A percentile compares a stretch with the other conserved stretches of the same genome.
These are phyloP conservation scores for Teratosphaeria pseudoeucalypti DNA, from an alignment of 2,329 filamentous ascomycete genomes.

Conservation along the genomic window DNA sequence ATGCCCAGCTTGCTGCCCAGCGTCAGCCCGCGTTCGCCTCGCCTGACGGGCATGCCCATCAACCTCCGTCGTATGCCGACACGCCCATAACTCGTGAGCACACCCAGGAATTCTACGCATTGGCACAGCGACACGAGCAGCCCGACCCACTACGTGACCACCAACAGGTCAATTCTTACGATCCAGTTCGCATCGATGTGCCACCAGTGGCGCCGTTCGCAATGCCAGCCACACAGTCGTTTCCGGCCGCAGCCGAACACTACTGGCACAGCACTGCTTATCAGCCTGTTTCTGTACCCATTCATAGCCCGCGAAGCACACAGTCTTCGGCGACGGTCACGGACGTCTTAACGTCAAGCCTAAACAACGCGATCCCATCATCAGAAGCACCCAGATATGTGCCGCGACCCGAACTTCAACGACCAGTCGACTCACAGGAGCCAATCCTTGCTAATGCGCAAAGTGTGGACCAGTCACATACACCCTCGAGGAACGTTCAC, in stretches of 20 bases:
- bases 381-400: constrained; percentile 3
- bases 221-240: background rate
- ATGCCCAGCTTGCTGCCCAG: background rate
- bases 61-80: background rate
- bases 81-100: background rate
- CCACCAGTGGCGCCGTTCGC: background rate
- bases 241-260: background rate
- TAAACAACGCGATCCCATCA: background rate
- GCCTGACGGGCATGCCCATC: background rate
- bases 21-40: background rate
- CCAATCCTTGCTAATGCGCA: background rate
- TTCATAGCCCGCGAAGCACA: background rate
- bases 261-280: background rate
- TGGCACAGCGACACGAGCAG: background rate
- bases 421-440: constrained; percentile 11
- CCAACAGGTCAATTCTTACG: background rate
- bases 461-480: background rate
- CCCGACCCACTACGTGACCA: background rate
- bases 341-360: background rate
- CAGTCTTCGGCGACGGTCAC: background rate
- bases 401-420: constrained; percentile 11
- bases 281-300: background rate
- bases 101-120: background rate
- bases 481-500: background rate
- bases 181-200: background rate